A percentile compares a stretch with the other conserved stretches of the same genome.
Evolutionary conservation across 805 yeast genomes (phyloP).

Genomic region (Candida odintsovae): DNA sequence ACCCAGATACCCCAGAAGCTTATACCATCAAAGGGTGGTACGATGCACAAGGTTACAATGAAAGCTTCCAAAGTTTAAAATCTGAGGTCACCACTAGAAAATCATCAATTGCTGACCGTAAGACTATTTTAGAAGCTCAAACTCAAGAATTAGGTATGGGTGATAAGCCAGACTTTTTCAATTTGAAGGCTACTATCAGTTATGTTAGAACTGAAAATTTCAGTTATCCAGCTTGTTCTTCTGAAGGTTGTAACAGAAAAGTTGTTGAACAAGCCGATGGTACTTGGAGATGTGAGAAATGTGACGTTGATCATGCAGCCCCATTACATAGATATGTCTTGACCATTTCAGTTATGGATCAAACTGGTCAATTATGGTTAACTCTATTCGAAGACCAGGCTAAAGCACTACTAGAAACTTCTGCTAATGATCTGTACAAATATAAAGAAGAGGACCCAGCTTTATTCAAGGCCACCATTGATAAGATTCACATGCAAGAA

Average conservation of each 20-base stretch:
- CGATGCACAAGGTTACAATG: slow-evolving; percentile 67
- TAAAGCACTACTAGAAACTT: slow-evolving; percentile 52
- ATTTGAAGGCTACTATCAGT: slow-evolving; percentile 67
- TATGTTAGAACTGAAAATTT: slow-evolving; percentile 70
- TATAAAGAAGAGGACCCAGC: slow-evolving; percentile 41
- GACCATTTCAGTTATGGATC: slow-evolving; percentile 72
- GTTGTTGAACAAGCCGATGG: slow-evolving; percentile 69
- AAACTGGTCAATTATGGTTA: slow-evolving; percentile 79
- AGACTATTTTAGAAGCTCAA: slow-evolving; percentile 60
- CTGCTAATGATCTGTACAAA: slow-evolving; percentile 51
- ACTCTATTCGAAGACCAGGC: slow-evolving; percentile 88
- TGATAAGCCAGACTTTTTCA: slow-evolving; percentile 77
- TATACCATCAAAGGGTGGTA: slow-evolving; percentile 92
- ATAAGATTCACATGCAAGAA: slow-evolving; percentile 57
- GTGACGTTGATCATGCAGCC: slow-evolving; percentile 60
- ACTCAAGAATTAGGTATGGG: slow-evolving; percentile 63
- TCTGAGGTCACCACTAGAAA: slow-evolving; percentile 39
- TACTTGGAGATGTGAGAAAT: slow-evolving; percentile 90
- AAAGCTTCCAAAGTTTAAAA: slow-evolving; percentile 56
- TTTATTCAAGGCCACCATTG: slow-evolving; percentile 40
- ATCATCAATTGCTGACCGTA: slow-evolving; percentile 48
- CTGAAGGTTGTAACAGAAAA: slow-evolving; percentile 77
- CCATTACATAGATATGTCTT: slow-evolving; percentile 81
- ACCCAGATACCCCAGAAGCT: slow-evolving; percentile 89
- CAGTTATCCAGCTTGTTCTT: slow-evolving; percentile 84